Conservation (phyloP, 148 eudicot genomes). For the Fagopyrum tataricum region DNA sequence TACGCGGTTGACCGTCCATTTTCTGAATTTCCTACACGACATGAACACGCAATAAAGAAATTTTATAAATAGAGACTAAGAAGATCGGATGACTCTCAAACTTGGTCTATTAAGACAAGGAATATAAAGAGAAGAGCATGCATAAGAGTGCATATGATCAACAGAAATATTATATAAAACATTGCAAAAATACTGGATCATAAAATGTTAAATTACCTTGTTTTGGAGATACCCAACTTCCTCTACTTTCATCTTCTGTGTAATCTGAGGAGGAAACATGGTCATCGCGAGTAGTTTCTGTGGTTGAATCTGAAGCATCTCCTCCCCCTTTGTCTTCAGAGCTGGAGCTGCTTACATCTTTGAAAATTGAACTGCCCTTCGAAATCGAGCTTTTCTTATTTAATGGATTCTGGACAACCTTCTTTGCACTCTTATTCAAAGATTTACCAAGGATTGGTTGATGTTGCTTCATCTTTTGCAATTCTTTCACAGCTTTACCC, state of each 20-base stretch:
- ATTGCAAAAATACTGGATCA: not conserved
- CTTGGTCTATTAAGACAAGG: not conserved
- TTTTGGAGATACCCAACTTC: slow-evolving; percentile 8
- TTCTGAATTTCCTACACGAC: not conserved
- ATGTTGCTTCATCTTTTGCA: slow-evolving; percentile 2
- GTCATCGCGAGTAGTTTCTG: not conserved
- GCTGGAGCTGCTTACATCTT: slow-evolving; percentile 12
- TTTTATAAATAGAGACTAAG: not conserved
- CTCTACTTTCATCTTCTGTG: slow-evolving; percentile 9
- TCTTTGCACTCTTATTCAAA: not conserved
- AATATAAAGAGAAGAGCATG: not conserved
- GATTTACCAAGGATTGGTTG: not conserved
- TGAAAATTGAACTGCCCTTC: slow-evolving; percentile 7
- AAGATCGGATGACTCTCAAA: not conserved
- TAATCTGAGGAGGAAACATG: slow-evolving; percentile 3
- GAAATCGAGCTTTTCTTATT: slow-evolving; percentile 2
- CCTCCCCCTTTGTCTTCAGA: slow-evolving; percentile 2
- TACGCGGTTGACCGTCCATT: not conserved
- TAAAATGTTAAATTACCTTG: slow-evolving; percentile 9
- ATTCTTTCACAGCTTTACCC: not conserved
- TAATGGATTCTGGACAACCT: slow-evolving; percentile 6
- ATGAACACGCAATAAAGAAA: not conserved
- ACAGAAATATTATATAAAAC: not conserved
- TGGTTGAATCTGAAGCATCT: not conserved
- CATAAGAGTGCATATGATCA: not conserved